These are phyloP conservation scores for Pascua guehoae DNA, from an alignment of 1,284 basidiomycete species.

Conservation along the genomic window DNA sequence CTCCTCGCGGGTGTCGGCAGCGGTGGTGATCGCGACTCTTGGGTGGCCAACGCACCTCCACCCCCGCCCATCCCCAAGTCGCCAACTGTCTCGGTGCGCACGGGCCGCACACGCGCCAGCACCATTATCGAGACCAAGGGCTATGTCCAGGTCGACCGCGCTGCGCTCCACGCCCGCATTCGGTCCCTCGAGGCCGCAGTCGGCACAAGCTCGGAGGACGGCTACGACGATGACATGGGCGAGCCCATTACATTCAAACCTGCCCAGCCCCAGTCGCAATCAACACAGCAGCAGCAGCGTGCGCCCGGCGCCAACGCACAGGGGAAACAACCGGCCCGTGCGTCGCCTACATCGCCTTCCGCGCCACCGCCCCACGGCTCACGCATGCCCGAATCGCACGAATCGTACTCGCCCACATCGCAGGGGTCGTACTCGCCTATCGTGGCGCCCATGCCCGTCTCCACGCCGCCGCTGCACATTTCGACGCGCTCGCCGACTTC, in stretches of 20 bases:
- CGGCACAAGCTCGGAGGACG: neutral
- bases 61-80: too few relatives aligned
- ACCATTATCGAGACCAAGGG: neutral
- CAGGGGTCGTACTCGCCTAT: too few relatives aligned
- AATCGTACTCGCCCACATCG: too few relatives aligned
- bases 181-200: constrained; percentile 1
- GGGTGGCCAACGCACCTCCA: too few relatives aligned
- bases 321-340: neutral
- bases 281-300: neutral
- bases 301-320: neutral
- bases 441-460: too few relatives aligned
- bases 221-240: neutral
- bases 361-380: neutral
- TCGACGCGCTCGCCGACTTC: too few relatives aligned
- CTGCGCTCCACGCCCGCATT: constrained; percentile 9
- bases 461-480: too few relatives aligned
- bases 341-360: neutral
- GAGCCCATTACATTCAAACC: neutral
- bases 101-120: neutral
- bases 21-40: too few relatives aligned
- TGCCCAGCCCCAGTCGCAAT: neutral
- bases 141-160: neutral
- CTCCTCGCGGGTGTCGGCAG: constrained; percentile 3
- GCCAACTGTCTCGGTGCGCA: neutral
- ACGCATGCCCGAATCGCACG: too few relatives aligned